These are phyloP conservation scores for Cercophora newfieldiana DNA, from an alignment of 495 filamentous ascomycete genomes.

Conservation along the genomic window DNA sequence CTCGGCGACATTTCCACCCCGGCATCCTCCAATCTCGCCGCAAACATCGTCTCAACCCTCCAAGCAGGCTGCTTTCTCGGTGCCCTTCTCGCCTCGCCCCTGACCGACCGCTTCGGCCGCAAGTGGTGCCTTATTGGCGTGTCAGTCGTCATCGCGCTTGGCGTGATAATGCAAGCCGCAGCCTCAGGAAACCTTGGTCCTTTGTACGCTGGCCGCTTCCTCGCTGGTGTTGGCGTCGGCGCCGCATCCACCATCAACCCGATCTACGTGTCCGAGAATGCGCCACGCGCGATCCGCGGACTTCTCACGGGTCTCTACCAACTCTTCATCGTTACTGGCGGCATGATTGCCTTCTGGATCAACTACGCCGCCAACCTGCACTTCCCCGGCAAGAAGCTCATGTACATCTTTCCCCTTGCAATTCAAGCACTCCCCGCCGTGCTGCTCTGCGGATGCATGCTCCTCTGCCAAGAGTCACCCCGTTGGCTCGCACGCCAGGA, in stretches of 20 bases:
- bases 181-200: slow-evolving; percentile 52
- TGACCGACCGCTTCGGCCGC: slow-evolving; percentile 48
- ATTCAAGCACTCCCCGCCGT: slow-evolving; percentile 65
- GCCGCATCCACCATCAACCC: slow-evolving; percentile 59
- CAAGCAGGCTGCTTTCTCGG: slow-evolving; percentile 57
- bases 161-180: slow-evolving; percentile 57
- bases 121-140: slow-evolving; percentile 59
- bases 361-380: slow-evolving; percentile 53
- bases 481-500: slow-evolving; percentile 70
- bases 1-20: slow-evolving; percentile 30
- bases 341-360: slow-evolving; percentile 59
- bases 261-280: slow-evolving; percentile 58
- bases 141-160: slow-evolving; percentile 54
- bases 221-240: slow-evolving; percentile 63
- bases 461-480: slow-evolving; percentile 65
- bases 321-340: slow-evolving; percentile 60
- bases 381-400: slow-evolving; percentile 33
- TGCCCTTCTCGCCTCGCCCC: slow-evolving; percentile 35
- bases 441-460: slow-evolving; percentile 57
- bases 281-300: slow-evolving; percentile 53
- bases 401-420: slow-evolving; percentile 68
- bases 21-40: slow-evolving; percentile 39
- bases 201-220: slow-evolving; percentile 62
- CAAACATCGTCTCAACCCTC: slow-evolving; percentile 56
- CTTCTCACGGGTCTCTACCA: slow-evolving; percentile 59